These are phyloP conservation scores for Pseudozyma sp. DNA, from an alignment of 1,284 basidiomycete species.

Conservation along the genomic window DNA sequence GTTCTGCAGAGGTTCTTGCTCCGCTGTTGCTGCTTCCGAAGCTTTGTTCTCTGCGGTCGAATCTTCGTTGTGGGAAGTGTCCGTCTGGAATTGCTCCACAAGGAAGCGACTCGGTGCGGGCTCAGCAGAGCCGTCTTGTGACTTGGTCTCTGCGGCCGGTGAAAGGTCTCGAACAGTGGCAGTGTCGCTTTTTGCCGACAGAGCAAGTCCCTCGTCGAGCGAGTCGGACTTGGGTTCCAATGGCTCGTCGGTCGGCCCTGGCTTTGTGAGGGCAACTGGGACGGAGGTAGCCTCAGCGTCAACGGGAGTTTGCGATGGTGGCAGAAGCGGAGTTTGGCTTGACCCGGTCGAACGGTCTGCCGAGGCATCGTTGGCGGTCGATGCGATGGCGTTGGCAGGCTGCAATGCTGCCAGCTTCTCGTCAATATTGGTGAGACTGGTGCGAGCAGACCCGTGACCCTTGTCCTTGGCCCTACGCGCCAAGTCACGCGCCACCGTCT, in stretches of 20 bases:
- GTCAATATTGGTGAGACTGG: conserved; percentile 13
- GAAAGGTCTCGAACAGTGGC: too few relatives aligned
- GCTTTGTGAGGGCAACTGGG: not conserved
- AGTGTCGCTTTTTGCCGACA: too few relatives aligned
- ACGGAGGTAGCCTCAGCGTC: conserved; percentile 1
- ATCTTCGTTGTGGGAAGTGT: not conserved
- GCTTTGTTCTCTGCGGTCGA: not conserved
- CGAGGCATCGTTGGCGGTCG: conserved; percentile 7
- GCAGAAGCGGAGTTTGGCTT: conserved; percentile 1
- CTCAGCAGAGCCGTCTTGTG: not conserved
- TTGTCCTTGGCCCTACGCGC: conserved; percentile 45
- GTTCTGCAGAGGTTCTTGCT: not conserved
- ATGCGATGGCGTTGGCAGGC: conserved; percentile 16
- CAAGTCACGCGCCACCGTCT: conserved; percentile 48
- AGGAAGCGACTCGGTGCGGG: not conserved
- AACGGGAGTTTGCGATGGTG: not conserved
- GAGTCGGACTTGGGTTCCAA: not conserved
- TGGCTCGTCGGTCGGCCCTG: not conserved
- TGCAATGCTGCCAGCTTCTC: conserved; percentile 3
- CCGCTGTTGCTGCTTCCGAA: not conserved
- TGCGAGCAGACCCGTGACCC: conserved; percentile 35
- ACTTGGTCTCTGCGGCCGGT: not conserved
- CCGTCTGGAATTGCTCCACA: not conserved
- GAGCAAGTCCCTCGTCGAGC: too few relatives aligned
- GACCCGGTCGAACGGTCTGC: conserved; percentile 5